These are phyloP conservation scores for Paecilomyces niveus DNA, from an alignment of 2,329 filamentous ascomycete genomes.

Conservation along the genomic window DNA sequence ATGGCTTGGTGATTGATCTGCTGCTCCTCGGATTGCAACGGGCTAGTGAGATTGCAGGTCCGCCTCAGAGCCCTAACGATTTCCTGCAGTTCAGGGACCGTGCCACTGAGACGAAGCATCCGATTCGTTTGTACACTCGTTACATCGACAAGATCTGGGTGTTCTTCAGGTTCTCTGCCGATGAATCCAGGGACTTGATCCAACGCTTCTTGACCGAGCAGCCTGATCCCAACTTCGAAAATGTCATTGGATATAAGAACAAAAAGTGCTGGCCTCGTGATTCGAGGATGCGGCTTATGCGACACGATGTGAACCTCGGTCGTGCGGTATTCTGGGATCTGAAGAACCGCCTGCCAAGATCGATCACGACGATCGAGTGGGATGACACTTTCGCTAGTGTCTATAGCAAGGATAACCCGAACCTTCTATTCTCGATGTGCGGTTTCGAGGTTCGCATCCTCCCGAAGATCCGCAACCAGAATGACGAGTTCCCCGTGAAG, in stretches of 20 bases:
- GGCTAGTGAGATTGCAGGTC: slow-evolving; percentile 95
- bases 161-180: slow-evolving; percentile 85
- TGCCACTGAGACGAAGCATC: slow-evolving; percentile 85
- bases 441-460: slow-evolving; percentile 96
- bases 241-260: slow-evolving; percentile 97
- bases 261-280: slow-evolving; percentile 99
- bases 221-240: slow-evolving; percentile 97
- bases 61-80: slow-evolving; percentile 89
- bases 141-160: slow-evolving; percentile 99
- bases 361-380: slow-evolving; percentile 97
- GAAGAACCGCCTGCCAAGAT: slow-evolving; percentile 91
- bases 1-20: slow-evolving; percentile 89
- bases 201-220: slow-evolving; percentile 97
- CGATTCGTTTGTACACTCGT: slow-evolving; percentile 92
- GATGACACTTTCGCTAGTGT: slow-evolving; percentile 98
- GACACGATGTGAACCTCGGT: slow-evolving; percentile 95
- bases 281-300: slow-evolving; percentile 95
- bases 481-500: slow-evolving; percentile 94
- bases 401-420: slow-evolving; percentile 96
- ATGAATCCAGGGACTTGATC: slow-evolving; percentile 91
- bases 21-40: slow-evolving; percentile 86
- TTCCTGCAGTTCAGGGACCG: slow-evolving; percentile 95
- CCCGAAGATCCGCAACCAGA: slow-evolving; percentile 89
- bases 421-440: slow-evolving; percentile 93
- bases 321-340: slow-evolving; percentile 98